A percentile compares a stretch with the other conserved stretches of the same genome.
These are phyloP conservation scores for Apiospora arundinis DNA, from an alignment of 2,329 filamentous ascomycete genomes.

Conservation along the genomic window DNA sequence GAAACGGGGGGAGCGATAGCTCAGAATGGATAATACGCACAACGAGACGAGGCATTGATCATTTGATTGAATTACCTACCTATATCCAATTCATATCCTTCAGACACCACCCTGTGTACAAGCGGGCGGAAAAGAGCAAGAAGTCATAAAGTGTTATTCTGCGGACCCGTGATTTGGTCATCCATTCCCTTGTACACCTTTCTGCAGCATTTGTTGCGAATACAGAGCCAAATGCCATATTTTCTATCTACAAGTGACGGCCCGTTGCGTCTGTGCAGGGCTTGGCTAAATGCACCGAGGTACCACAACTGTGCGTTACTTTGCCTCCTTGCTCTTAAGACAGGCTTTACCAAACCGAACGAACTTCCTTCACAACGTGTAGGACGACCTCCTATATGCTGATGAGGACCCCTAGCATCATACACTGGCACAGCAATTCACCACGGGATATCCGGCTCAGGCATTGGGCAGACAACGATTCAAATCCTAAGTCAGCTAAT, in stretches of 20 bases:
- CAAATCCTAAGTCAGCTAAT: conserved; percentile 17
- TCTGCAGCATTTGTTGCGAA: background rate
- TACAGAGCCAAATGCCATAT: background rate
- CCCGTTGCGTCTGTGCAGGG: background rate
- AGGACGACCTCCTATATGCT: too few species aligned
- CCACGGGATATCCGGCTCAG: background rate
- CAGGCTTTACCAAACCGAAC: too few species aligned
- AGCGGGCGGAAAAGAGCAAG: background rate
- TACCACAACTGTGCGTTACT: background rate
- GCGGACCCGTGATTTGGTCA: background rate
- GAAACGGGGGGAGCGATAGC: too few species aligned
- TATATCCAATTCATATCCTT: too few species aligned
- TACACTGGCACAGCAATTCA: too few species aligned
- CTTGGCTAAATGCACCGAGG: background rate
- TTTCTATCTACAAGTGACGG: background rate
- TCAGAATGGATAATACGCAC: too few species aligned
- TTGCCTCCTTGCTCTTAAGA: background rate
- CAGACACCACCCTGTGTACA: too few species aligned
- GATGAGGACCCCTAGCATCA: background rate
- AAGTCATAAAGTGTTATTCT: too few species aligned
- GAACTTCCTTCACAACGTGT: background rate
- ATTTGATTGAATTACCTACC: too few species aligned
- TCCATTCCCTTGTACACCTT: background rate
- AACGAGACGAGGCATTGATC: too few species aligned
- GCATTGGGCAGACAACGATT: background rate